Evolutionary conservation across 78 protist species (phyloP), one percentile per base, ranked within the genome.

Genomic region (Ministeria vibrans): DNA sequence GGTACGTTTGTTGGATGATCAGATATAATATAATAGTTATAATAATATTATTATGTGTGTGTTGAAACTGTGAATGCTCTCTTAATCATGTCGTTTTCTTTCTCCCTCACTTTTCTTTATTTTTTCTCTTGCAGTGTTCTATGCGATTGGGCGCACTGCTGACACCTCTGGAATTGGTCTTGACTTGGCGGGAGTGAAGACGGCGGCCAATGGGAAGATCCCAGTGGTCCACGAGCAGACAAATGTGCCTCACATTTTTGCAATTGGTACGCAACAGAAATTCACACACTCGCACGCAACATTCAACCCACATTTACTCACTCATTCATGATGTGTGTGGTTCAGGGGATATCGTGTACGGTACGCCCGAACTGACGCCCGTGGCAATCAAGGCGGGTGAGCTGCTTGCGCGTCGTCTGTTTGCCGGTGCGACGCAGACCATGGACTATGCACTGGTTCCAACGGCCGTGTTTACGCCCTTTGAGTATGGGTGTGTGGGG

Each of bases 391-490:
- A 76, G 81, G 80, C 91, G 27, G 96, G 95, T 5, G 22, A 73
- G 79, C 78, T 83, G 41, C 88, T 94, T 0, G 95, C 96, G 3
- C 38, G 18, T 25, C 81, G 98, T 30, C 64, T 95, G 62, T 95
- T 25, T 74, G 91, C 43, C 64, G 78, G 83, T 38, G 20, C 36
- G 42, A n/a, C 43, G 9, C 34, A 1, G 68, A 42, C 25, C 42
- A 88, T 90, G 90, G 77, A 90, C 82, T 82, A 90, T 72, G 27
- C 20, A 2, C 46, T 55, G 59, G 22, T 96, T 23, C 93, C 97
- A 6, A 95, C 99, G n/a, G 59, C 98, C 2, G 97, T 96, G 34
- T 96, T 94, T 82, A 95, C 98, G 39, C 99, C 99, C 39, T 49
- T 92, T 23, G 97, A 94, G 85, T 95, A 94, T 69, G 97, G 97